Evolutionary conservation across 768 basidiomycete genomes (phyloP), one percentile per base, ranked within the genome.

Genomic region (Pleurotus djamor): DNA sequence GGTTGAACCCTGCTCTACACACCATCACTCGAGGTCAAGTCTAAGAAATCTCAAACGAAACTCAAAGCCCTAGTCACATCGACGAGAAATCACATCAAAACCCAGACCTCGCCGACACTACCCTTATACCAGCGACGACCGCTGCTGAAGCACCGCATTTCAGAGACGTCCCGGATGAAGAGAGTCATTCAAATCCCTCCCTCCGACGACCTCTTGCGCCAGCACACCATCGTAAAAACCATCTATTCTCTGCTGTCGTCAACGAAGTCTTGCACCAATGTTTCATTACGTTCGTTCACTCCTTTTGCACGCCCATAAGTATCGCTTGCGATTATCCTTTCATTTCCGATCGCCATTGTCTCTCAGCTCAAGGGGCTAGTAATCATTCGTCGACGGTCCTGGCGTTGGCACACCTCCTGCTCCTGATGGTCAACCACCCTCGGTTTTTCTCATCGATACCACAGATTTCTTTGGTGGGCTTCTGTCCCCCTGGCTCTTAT

Each of bases 401-500:
- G 75, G 76, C 1, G 71, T 75, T 0, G 62, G 71, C 37, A 84
- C 81, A 57, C 77, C 79, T 3, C 48, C 72, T 21, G 84, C 85
- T 0, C 88, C 88, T 0, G 88, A 90, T 61, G 87, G 87, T 0
- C 76, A 82, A 60, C 86, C 89, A 1, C 88, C 88, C 0, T 81
- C 90, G 14, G 79, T 83, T 0, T 80, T 90, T 61, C 43, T 90
- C 41, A 64, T 86, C 58, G 83, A 87, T 57, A 80, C 83, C 0
- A 70, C 82, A 0, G 68, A 72, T 0, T 89, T 89, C 63, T 75
- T 88, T 41, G 87, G 89, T 0, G 79, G 1, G 87, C 86, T 1
- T 81, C 83, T 3, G 83, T 91, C 0, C 88, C 88, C 0, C 63
- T 89, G 1, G 86, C 86, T 1, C 68, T 90, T 8, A 76, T 86